These are phyloP conservation scores for Gentiana dahurica DNA, from an alignment of 257 asterid species.

Conservation along the genomic window DNA sequence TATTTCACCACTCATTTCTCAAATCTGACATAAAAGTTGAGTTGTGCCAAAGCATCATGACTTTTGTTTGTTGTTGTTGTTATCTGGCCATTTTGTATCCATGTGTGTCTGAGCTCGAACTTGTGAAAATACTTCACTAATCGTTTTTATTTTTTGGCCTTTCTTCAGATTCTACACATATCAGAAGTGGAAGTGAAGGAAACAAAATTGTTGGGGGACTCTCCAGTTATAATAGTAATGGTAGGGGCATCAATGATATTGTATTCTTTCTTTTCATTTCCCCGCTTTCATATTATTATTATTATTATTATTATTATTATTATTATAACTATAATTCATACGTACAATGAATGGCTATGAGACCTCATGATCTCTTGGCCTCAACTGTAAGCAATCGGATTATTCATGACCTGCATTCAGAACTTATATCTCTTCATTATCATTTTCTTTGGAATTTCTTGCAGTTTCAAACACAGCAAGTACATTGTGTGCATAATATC, in stretches of 20 bases:
- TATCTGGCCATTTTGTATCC: too few species aligned
- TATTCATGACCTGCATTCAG: too few species aligned
- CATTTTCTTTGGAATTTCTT: constrained; percentile 10
- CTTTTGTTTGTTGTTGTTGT: too few species aligned
- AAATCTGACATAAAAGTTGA: too few species aligned
- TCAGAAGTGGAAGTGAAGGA: constrained; percentile 85
- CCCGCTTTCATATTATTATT: background rate
- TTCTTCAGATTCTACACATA: constrained; percentile 77
- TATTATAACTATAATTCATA: too few species aligned
- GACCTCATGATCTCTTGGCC: too few species aligned
- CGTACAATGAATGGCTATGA: background rate
- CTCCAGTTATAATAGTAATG: constrained; percentile 70
- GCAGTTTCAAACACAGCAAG: constrained; percentile 97
- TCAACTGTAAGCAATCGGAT: too few species aligned
- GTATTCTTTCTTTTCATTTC: background rate
- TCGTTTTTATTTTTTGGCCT: background rate
- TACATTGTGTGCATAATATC: constrained; percentile 75
- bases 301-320: background rate
- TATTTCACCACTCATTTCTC: too few species aligned
- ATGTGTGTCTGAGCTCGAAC: too few species aligned
- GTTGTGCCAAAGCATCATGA: too few species aligned
- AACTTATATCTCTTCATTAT: too few species aligned
- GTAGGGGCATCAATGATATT: constrained; percentile 25
- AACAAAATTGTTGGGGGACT: constrained; percentile 95
- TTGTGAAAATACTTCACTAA: too few species aligned